phyloP scores from a whole-genome alignment of 768 basidiomycete species.

The Lepiota brunneoincarnata region DNA sequence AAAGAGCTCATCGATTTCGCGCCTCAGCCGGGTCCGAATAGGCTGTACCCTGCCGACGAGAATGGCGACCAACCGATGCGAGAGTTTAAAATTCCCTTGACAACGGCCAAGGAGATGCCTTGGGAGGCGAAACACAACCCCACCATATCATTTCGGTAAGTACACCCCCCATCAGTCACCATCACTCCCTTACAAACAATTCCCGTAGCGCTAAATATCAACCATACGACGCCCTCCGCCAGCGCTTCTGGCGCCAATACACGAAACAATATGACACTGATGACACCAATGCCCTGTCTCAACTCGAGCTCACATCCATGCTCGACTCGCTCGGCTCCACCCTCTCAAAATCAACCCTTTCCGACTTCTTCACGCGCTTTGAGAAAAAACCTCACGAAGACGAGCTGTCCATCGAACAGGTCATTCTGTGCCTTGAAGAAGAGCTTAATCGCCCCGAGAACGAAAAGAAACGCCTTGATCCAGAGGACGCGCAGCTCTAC shows the following conservation, averaged over 20 bases:
- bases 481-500: slow-evolving; percentile 43
- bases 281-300: slow-evolving; percentile 70
- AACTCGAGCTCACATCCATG: slow-evolving; percentile 89
- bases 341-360: slow-evolving; percentile 72
- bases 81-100: slow-evolving; percentile 65
- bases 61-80: slow-evolving; percentile 66
- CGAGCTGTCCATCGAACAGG: slow-evolving; percentile 75
- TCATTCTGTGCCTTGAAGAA: slow-evolving; percentile 80
- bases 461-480: slow-evolving; percentile 68
- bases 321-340: slow-evolving; percentile 97
- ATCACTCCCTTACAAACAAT: not conserved
- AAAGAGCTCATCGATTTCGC: slow-evolving; percentile 65
- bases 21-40: slow-evolving; percentile 61
- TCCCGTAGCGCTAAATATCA: slow-evolving; percentile 82
- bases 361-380: slow-evolving; percentile 75
- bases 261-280: slow-evolving; percentile 89
- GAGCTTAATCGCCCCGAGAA: slow-evolving; percentile 72
- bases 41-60: slow-evolving; percentile 51
- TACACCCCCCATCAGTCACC: not conserved
- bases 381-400: slow-evolving; percentile 62
- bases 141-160: slow-evolving; percentile 62
- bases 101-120: slow-evolving; percentile 55
- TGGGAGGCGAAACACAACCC: slow-evolving; percentile 80
- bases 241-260: slow-evolving; percentile 88
- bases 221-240: slow-evolving; percentile 88